These are phyloP conservation scores for Kuraishia borneana DNA, from an alignment of 805 yeast genomes.

Conservation along the genomic window DNA sequence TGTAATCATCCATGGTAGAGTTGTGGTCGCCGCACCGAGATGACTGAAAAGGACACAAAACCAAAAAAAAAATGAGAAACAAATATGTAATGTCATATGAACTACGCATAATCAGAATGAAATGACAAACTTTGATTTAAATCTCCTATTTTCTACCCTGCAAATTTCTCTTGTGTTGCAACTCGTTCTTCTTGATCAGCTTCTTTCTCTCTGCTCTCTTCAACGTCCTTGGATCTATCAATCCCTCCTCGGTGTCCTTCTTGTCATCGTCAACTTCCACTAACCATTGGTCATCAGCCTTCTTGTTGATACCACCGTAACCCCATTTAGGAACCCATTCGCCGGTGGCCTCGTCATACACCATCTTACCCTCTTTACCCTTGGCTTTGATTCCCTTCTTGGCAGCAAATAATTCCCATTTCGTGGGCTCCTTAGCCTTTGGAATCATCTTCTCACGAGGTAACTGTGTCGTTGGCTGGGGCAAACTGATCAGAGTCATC, in stretches of 20 bases:
- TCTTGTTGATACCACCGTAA: slow-evolving; percentile 85
- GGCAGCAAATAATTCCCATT: slow-evolving; percentile 95
- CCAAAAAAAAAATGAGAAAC: neutral
- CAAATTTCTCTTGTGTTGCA: slow-evolving; percentile 77
- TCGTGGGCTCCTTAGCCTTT: slow-evolving; percentile 82
- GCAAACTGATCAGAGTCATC: slow-evolving; percentile 75
- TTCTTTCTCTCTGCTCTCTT: slow-evolving; percentile 74
- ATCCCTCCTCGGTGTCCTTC: slow-evolving; percentile 45
- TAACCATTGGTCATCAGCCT: slow-evolving; percentile 83
- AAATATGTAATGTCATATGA: neutral
- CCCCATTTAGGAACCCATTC: slow-evolving; percentile 99
- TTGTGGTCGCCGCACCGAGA: neutral
- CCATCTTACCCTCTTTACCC: slow-evolving; percentile 81
- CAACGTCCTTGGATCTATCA: slow-evolving; percentile 81
- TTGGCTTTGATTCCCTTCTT: slow-evolving; percentile 90
- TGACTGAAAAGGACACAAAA: neutral
- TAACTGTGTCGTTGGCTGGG: slow-evolving; percentile 68
- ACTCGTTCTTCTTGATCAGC: slow-evolving; percentile 72
- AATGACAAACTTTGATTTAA: neutral
- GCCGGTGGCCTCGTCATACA: slow-evolving; percentile 78
- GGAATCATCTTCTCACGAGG: slow-evolving; percentile 97
- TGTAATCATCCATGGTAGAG: neutral
- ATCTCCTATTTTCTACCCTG: slow-evolving; percentile 14
- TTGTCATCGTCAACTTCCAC: slow-evolving; percentile 83
- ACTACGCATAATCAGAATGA: neutral